Conservation (phyloP, 2,329 filamentous ascomycete genomes). For the Alternaria alternata region DNA sequence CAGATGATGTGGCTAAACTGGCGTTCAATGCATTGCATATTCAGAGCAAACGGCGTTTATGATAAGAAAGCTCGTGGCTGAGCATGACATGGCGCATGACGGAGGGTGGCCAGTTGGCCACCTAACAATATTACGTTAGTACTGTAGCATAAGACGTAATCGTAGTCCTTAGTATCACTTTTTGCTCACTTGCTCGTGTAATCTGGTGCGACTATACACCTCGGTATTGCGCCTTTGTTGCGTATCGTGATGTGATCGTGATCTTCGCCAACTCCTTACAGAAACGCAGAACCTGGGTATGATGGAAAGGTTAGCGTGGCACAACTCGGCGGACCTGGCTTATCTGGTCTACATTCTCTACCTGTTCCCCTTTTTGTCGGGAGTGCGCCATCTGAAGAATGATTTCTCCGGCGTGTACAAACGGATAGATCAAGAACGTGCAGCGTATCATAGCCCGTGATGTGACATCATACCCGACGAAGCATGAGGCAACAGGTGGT, state of each 20-base stretch:
- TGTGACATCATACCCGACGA: not conserved
- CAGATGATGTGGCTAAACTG: slow-evolving; percentile 4
- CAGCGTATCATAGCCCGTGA: not conserved
- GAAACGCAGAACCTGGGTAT: not conserved
- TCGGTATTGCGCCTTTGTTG: not conserved
- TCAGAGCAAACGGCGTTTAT: slow-evolving; percentile 7
- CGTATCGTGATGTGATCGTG: not conserved
- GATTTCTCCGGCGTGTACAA: not conserved
- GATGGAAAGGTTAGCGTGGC: not conserved
- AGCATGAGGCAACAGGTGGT: not conserved
- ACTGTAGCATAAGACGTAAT: slow-evolving; percentile 14
- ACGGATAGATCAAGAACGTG: not conserved
- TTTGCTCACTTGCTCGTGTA: not conserved
- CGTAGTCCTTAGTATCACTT: slow-evolving; percentile 14
- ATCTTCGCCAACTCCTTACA: not conserved
- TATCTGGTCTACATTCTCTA: not conserved
- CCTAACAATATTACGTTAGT: slow-evolving; percentile 7
- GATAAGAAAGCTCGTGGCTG: slow-evolving; percentile 4
- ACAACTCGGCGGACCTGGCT: not conserved
- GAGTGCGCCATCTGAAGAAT: not conserved
- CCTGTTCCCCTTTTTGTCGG: not conserved
- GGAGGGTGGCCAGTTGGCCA: slow-evolving; percentile 2
- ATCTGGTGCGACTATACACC: not conserved
- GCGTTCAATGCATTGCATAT: slow-evolving; percentile 4
- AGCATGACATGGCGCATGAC: slow-evolving; percentile 11